Evolutionary conservation across 2,329 filamentous ascomycete species (phyloP).

Genomic region (Septoria petroselini): DNA sequence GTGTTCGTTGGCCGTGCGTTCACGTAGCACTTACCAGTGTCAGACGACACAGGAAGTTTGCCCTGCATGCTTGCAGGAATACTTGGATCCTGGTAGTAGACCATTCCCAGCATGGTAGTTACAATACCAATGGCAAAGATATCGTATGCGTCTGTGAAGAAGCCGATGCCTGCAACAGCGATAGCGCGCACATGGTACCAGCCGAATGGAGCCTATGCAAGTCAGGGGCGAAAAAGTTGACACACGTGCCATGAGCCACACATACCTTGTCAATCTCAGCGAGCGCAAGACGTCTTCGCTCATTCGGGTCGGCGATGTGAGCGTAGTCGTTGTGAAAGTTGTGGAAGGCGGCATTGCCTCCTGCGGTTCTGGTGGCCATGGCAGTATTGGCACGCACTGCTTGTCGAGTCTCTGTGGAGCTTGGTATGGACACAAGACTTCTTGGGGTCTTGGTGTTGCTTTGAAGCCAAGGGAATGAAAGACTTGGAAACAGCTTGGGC

Average conservation of each 20-base stretch:
- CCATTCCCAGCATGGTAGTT: slow-evolving; percentile 73
- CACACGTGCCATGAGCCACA: too few species aligned
- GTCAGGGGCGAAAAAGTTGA: too few species aligned
- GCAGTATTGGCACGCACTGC: not conserved
- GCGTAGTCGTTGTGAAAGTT: slow-evolving; percentile 75
- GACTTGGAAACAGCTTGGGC: slow-evolving; percentile 14
- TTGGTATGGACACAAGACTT: slow-evolving; percentile 5
- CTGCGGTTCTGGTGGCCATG: slow-evolving; percentile 36
- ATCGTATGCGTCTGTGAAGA: slow-evolving; percentile 80
- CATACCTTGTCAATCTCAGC: slow-evolving; percentile 69
- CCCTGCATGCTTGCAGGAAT: slow-evolving; percentile 37
- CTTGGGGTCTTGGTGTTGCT: slow-evolving; percentile 4
- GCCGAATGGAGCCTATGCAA: slow-evolving; percentile 62
- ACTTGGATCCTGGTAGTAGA: slow-evolving; percentile 58
- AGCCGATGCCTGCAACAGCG: slow-evolving; percentile 76
- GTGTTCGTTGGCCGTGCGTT: not conserved
- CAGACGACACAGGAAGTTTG: slow-evolving; percentile 62
- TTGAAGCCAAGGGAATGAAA: slow-evolving; percentile 16
- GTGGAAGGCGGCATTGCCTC: slow-evolving; percentile 69
- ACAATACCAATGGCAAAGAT: slow-evolving; percentile 75
- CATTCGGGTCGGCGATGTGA: slow-evolving; percentile 66
- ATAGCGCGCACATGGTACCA: slow-evolving; percentile 81
- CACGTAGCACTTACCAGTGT: slow-evolving; percentile 52
- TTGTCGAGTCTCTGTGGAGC: slow-evolving; percentile 5
- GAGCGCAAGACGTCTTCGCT: slow-evolving; percentile 73